A percentile compares a stretch with the other conserved stretches of the same genome.
phyloP scores from a whole-genome alignment of 2,329 filamentous ascomycete species.

The Colletotrichum sp. region DNA sequence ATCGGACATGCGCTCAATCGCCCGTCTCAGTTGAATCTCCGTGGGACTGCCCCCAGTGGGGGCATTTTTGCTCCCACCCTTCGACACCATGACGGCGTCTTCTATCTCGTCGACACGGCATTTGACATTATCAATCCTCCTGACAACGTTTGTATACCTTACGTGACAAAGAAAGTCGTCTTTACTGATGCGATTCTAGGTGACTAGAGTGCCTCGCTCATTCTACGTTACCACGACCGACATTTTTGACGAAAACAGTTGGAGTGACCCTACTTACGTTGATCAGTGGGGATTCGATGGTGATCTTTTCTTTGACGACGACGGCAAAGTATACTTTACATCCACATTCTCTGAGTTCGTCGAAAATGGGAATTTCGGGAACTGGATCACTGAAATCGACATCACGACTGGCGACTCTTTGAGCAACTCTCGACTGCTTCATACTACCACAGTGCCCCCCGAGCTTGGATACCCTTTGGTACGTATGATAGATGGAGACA shows the following conservation, averaged over 20 bases:
- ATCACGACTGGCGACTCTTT: slow-evolving; percentile 21
- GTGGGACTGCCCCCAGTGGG: slow-evolving; percentile 20
- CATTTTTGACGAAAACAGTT: slow-evolving; percentile 19
- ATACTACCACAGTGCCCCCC: slow-evolving; percentile 17
- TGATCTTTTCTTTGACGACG: slow-evolving; percentile 20
- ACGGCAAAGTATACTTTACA: slow-evolving; percentile 18
- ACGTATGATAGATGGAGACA: slow-evolving; percentile 23
- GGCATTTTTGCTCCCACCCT: slow-evolving; percentile 20
- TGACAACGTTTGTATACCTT: slow-evolving; percentile 1
- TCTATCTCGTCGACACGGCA: slow-evolving; percentile 14
- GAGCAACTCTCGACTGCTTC: slow-evolving; percentile 12
- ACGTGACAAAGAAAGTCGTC: accelerated
- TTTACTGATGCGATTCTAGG: background rate
- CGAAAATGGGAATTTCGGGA: slow-evolving; percentile 18
- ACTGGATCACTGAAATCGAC: slow-evolving; percentile 22
- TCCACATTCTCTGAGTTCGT: slow-evolving; percentile 13
- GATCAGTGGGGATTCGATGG: slow-evolving; percentile 22
- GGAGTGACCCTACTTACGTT: slow-evolving; percentile 21
- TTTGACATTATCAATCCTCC: slow-evolving; percentile 21
- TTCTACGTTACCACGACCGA: slow-evolving; percentile 19
- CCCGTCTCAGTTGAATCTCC: slow-evolving; percentile 17
- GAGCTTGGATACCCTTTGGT: slow-evolving; percentile 36
- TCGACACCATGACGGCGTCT: slow-evolving; percentile 14
- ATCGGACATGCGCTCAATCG: slow-evolving; percentile 19
- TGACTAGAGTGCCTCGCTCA: slow-evolving; percentile 13